Evolutionary conservation across 1,284 basidiomycete genomes (phyloP).

Genomic region (Anthracocystis setariae): DNA sequence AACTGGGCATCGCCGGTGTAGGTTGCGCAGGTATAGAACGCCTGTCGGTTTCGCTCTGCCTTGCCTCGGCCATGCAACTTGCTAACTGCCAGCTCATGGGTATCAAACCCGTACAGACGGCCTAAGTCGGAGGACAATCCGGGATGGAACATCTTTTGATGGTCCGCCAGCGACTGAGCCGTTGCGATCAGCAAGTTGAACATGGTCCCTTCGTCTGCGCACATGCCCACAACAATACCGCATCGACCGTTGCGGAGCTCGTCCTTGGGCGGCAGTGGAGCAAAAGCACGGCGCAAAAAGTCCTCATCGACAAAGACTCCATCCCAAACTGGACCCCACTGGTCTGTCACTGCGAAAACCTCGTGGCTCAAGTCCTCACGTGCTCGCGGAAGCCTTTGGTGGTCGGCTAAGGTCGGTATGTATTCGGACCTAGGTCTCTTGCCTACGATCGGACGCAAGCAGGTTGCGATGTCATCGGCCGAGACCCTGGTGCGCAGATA

Average conservation of each 20-base stretch:
- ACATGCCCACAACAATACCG: slow-evolving; percentile 44
- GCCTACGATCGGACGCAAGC: slow-evolving; percentile 27
- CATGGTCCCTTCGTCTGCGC: slow-evolving; percentile 53
- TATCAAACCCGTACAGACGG: slow-evolving; percentile 25
- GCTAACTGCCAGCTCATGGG: background rate
- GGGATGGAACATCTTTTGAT: slow-evolving; percentile 24
- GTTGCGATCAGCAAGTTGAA: slow-evolving; percentile 50
- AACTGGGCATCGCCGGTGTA: slow-evolving; percentile 53
- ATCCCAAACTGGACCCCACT: slow-evolving; percentile 54
- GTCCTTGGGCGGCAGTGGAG: slow-evolving; percentile 16
- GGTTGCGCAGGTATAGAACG: slow-evolving; percentile 43
- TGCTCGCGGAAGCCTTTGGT: slow-evolving; percentile 10
- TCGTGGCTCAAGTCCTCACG: slow-evolving; percentile 20
- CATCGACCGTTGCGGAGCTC: slow-evolving; percentile 35
- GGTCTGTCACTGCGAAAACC: slow-evolving; percentile 22
- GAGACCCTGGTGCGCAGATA: slow-evolving; percentile 28
- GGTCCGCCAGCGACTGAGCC: slow-evolving; percentile 20
- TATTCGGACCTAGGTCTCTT: slow-evolving; percentile 44
- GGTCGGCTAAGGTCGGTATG: slow-evolving; percentile 10
- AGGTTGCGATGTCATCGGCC: slow-evolving; percentile 29
- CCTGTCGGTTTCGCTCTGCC: slow-evolving; percentile 9
- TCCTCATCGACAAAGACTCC: slow-evolving; percentile 32
- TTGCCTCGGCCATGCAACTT: slow-evolving; percentile 16
- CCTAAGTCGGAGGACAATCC: slow-evolving; percentile 24
- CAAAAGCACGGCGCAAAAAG: slow-evolving; percentile 18